A percentile compares a stretch with the other conserved stretches of the same genome.
phyloP scores from a whole-genome alignment of 306 rosid species.

The Geum urbanum region DNA sequence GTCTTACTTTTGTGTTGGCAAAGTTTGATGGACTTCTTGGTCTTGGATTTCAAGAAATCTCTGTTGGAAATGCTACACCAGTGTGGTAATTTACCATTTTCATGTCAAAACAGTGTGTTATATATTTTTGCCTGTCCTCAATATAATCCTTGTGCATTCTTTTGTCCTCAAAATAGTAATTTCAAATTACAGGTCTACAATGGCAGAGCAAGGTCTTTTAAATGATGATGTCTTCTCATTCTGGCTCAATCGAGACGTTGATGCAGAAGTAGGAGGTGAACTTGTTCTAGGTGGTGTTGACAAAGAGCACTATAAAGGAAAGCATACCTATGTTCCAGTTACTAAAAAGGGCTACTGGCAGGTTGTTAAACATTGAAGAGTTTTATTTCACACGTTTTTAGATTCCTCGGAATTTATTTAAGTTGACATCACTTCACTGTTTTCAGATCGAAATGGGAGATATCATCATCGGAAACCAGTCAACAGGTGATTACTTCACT shows the following conservation, averaged over 20 bases:
- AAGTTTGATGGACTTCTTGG: slow-evolving; percentile 88
- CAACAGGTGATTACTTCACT: slow-evolving; percentile 55
- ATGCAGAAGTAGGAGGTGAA: slow-evolving; percentile 61
- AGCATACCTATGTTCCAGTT: slow-evolving; percentile 72
- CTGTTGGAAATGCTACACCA: slow-evolving; percentile 65
- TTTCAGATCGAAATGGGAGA: slow-evolving; percentile 83
- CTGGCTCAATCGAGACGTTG: slow-evolving; percentile 72
- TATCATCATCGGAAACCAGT: slow-evolving; percentile 52
- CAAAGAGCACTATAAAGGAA: slow-evolving; percentile 64
- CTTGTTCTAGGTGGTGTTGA: slow-evolving; percentile 75
- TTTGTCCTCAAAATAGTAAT: slow-evolving; percentile 7
- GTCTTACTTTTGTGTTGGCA: slow-evolving; percentile 56
- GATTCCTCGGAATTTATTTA: slow-evolving; percentile 7
- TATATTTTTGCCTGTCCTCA: slow-evolving; percentile 13
- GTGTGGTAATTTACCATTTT: slow-evolving; percentile 48
- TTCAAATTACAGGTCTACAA: slow-evolving; percentile 55
- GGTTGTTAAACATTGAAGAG: slow-evolving; percentile 33
- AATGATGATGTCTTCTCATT: slow-evolving; percentile 71
- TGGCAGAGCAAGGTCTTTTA: slow-evolving; percentile 64
- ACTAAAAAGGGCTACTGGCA: slow-evolving; percentile 90
- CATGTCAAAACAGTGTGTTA: slow-evolving; percentile 11
- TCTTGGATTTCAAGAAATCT: slow-evolving; percentile 90
- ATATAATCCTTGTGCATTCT: neutral
- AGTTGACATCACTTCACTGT: slow-evolving; percentile 6
- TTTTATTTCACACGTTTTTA: slow-evolving; percentile 6